These are phyloP conservation scores for Anisodus tanguticus DNA, from an alignment of 257 asterid genomes.

Conservation along the genomic window DNA sequence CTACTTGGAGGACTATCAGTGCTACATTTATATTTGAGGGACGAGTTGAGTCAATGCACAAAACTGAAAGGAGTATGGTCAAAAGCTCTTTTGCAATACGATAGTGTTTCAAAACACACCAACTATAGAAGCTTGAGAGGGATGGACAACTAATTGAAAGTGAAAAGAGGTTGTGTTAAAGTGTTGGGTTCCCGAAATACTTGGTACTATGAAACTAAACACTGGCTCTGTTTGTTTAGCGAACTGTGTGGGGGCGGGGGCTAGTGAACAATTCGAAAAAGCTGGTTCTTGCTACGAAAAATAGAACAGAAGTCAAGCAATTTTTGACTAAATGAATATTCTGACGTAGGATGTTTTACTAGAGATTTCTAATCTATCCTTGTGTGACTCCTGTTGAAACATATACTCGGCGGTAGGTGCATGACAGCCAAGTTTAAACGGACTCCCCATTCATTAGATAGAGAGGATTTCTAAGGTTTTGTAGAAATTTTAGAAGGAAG, in stretches of 20 bases:
- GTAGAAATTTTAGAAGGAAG: neutral
- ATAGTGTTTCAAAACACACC: neutral
- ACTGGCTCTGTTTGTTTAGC: neutral
- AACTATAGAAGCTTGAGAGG: neutral
- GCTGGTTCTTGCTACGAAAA: neutral
- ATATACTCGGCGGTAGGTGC: neutral
- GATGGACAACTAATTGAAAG: constrained; percentile 1
- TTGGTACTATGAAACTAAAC: neutral
- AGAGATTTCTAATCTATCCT: neutral
- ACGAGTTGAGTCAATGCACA: neutral
- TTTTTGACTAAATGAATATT: neutral
- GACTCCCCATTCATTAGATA: neutral
- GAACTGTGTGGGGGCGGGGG: neutral
- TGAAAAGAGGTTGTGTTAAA: neutral
- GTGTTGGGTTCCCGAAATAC: neutral
- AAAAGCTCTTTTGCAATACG: neutral
- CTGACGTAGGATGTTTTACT: neutral
- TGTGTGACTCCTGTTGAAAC: neutral
- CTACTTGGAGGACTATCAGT: neutral
- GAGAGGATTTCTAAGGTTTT: neutral
- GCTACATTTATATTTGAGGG: neutral
- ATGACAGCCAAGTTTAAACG: neutral
- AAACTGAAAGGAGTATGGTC: neutral
- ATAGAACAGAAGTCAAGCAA: neutral
- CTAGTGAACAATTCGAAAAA: neutral